Evolutionary conservation across 1,139 yeast genomes (phyloP).

Genomic region (Pichia sp.): DNA sequence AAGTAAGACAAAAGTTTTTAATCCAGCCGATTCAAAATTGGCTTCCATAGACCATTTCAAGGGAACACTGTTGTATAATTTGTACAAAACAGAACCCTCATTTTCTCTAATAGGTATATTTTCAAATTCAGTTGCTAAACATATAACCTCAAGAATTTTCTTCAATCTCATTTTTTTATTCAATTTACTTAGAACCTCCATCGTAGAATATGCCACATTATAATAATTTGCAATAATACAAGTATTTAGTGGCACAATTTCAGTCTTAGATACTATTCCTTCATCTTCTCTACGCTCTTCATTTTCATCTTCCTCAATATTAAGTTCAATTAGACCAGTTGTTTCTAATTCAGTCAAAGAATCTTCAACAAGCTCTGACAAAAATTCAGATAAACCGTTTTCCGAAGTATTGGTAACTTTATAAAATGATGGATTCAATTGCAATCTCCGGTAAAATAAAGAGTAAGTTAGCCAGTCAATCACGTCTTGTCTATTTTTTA

Average conservation of each 20-base stretch:
- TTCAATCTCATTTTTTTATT: constrained; percentile 52
- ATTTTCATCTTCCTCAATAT: constrained; percentile 36
- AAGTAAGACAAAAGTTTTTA: constrained; percentile 67
- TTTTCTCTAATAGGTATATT: constrained; percentile 51
- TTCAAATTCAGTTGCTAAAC: constrained; percentile 69
- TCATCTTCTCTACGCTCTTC: constrained; percentile 32
- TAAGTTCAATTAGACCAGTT: constrained; percentile 57
- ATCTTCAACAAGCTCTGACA: constrained; percentile 80
- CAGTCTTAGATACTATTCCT: no score
- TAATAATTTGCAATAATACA: constrained; percentile 74
- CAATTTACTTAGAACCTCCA: constrained; percentile 53
- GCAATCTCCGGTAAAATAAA: constrained; percentile 73
- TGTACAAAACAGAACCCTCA: constrained; percentile 46
- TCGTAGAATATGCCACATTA: constrained; percentile 55
- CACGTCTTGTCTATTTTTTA: constrained; percentile 73
- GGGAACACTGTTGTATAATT: constrained; percentile 56
- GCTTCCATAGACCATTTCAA: constrained; percentile 39
- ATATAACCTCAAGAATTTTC: constrained; percentile 58
- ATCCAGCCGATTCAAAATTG: constrained; percentile 48
- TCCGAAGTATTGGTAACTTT: constrained; percentile 63
- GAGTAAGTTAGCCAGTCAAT: constrained; percentile 88
- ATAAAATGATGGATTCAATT: constrained; percentile 82
- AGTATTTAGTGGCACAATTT: constrained; percentile 56
- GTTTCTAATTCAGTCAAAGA: constrained; percentile 59
- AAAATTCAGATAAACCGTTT: constrained; percentile 66